These are phyloP conservation scores for Isoetes taiwanensis DNA, from an alignment of 75 land plant species.

Conservation along the genomic window DNA sequence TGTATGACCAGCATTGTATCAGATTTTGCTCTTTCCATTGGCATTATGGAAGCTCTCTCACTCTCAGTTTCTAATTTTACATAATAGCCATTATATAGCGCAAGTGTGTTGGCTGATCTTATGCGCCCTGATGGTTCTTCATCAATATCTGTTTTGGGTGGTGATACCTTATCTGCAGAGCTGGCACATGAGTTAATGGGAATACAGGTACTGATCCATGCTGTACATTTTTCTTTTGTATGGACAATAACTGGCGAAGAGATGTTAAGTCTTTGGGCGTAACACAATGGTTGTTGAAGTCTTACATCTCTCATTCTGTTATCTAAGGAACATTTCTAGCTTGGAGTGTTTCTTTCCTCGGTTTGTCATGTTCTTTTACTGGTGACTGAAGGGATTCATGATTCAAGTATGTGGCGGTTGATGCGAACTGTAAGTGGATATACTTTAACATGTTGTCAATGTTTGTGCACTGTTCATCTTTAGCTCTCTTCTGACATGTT, in stretches of 20 bases:
- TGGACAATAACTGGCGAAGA: neutral
- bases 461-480: no score
- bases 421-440: constrained; percentile 79
- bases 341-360: constrained; percentile 26
- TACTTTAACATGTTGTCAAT: no score
- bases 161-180: constrained; percentile 77
- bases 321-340: constrained; percentile 80
- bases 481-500: no score
- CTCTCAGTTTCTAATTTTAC: neutral
- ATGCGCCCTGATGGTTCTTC: constrained; percentile 94
- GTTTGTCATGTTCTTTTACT: neutral
- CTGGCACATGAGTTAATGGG: constrained; percentile 92
- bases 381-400: constrained; percentile 19
- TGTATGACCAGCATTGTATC: no score
- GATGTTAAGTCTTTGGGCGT: neutral
- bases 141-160: constrained; percentile 47
- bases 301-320: neutral
- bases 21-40: no score
- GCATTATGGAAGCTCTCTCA: no score
- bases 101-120: constrained; percentile 72
- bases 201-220: constrained; percentile 57
- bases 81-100: constrained; percentile 72
- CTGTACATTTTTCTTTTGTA: neutral
- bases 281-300: neutral
- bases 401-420: constrained; percentile 68